A percentile compares a stretch with the other conserved stretches of the same genome.
Conservation (phyloP, 441 rosid species). For the Populus hybrid region DNA sequence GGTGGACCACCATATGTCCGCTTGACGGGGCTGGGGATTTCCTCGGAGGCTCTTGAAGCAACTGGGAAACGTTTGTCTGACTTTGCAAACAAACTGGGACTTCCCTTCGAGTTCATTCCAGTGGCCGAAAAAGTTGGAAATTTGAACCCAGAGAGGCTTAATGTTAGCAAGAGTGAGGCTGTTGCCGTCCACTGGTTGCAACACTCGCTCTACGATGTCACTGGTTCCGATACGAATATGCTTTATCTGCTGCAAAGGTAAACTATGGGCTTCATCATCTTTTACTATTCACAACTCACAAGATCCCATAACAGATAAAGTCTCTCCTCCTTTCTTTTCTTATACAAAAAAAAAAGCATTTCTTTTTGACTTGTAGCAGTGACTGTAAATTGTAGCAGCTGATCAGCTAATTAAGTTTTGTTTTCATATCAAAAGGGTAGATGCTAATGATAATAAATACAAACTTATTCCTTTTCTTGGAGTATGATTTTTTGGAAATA, state of each 20-base stretch:
- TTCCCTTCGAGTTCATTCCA: slow-evolving; percentile 84
- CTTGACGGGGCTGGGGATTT: slow-evolving; percentile 89
- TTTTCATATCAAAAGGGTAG: neutral
- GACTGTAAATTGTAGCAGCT: neutral
- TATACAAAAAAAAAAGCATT: neutral
- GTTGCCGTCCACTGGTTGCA: slow-evolving; percentile 98
- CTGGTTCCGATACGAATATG: slow-evolving; percentile 85
- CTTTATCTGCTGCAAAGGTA: slow-evolving; percentile 90
- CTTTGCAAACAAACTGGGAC: slow-evolving; percentile 80
- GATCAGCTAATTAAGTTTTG: neutral
- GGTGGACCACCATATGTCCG: slow-evolving; percentile 92
- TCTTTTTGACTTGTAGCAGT: neutral
- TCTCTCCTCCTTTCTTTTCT: slow-evolving; percentile 4
- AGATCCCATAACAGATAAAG: slow-evolving; percentile 19
- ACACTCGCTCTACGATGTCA: slow-evolving; percentile 94
- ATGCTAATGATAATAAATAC: neutral
- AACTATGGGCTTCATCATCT: neutral
- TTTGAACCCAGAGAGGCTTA: slow-evolving; percentile 68
- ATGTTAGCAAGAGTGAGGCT: slow-evolving; percentile 80
- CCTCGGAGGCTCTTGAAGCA: slow-evolving; percentile 81
- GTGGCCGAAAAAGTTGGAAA: slow-evolving; percentile 87
- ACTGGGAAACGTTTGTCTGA: slow-evolving; percentile 91
- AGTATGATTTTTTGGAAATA: neutral
- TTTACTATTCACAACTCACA: neutral
- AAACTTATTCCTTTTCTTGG: neutral